phyloP scores from a whole-genome alignment of 2,329 filamentous ascomycete species.

The Emergomyces pasteurianus region DNA sequence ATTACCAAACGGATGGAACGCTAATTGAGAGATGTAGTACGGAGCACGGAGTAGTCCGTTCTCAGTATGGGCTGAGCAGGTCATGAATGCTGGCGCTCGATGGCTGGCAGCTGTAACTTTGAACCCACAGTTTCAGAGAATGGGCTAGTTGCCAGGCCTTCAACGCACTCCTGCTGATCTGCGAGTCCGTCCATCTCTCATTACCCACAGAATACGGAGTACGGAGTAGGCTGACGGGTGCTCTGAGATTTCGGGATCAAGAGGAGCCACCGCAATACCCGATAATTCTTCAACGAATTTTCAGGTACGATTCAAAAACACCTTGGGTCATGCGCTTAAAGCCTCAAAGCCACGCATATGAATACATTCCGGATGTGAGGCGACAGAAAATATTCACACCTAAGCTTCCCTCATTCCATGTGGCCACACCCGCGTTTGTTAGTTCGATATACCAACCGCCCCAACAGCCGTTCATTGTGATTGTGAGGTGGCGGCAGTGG shows the following conservation, averaged over 20 bases:
- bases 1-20: not conserved
- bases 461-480: not conserved
- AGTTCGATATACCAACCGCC: not conserved
- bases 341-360: not conserved
- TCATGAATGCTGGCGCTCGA: not conserved
- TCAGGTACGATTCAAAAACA: not conserved
- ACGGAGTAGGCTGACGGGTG: not conserved
- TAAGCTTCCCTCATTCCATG: not conserved
- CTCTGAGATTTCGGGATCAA: not conserved
- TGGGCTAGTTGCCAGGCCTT: not conserved
- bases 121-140: not conserved
- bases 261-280: too few species aligned
- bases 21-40: not conserved
- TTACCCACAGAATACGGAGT: not conserved
- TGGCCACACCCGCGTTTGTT: not conserved
- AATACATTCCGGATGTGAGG: not conserved
- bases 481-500: not conserved
- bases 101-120: not conserved
- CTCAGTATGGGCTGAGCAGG: not conserved
- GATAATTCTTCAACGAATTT: not conserved
- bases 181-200: not conserved
- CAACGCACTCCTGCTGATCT: not conserved
- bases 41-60: not conserved
- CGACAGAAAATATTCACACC: not conserved
- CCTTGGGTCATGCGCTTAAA: not conserved